Conservation (phyloP, 768 basidiomycete species). For the button mushroom (Agaricus bisporus) region DNA sequence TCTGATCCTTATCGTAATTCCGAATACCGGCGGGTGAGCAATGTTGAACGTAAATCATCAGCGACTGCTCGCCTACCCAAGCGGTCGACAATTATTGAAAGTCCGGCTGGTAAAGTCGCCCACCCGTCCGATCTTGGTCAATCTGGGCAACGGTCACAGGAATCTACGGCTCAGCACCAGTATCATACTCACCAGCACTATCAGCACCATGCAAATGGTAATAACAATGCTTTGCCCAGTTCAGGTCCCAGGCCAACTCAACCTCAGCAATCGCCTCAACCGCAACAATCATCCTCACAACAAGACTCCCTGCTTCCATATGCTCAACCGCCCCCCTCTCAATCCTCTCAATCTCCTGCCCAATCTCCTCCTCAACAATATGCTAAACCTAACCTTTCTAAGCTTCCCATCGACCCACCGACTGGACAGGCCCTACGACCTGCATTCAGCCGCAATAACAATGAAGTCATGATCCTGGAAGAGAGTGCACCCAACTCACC, state of each 20-base stretch:
- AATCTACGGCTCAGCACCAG: background rate
- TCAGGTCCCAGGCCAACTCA: slow-evolving; percentile 6
- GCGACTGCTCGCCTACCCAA: slow-evolving; percentile 89
- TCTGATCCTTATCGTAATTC: slow-evolving; percentile 84
- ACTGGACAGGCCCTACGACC: slow-evolving; percentile 54
- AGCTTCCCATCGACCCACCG: slow-evolving; percentile 35
- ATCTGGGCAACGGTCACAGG: slow-evolving; percentile 2
- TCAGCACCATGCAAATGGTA: slow-evolving; percentile 4
- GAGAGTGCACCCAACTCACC: slow-evolving; percentile 73
- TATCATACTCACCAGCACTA: background rate
- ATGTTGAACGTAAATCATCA: slow-evolving; percentile 88
- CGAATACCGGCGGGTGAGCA: slow-evolving; percentile 87
- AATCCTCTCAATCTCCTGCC: slow-evolving; percentile 18
- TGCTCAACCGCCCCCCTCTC: slow-evolving; percentile 20
- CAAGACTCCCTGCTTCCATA: slow-evolving; percentile 15
- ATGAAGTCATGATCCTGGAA: slow-evolving; percentile 85
- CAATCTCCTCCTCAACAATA: slow-evolving; percentile 31
- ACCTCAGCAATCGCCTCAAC: slow-evolving; percentile 12
- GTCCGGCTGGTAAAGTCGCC: slow-evolving; percentile 83
- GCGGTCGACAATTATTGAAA: slow-evolving; percentile 93
- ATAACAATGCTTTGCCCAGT: background rate
- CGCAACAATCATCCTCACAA: slow-evolving; percentile 17
- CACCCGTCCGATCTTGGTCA: slow-evolving; percentile 54
- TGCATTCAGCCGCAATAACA: slow-evolving; percentile 70
- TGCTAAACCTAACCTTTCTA: slow-evolving; percentile 31